Conservation (phyloP, 2,329 filamentous ascomycete genomes). For the Tolypocladium sp. region DNA sequence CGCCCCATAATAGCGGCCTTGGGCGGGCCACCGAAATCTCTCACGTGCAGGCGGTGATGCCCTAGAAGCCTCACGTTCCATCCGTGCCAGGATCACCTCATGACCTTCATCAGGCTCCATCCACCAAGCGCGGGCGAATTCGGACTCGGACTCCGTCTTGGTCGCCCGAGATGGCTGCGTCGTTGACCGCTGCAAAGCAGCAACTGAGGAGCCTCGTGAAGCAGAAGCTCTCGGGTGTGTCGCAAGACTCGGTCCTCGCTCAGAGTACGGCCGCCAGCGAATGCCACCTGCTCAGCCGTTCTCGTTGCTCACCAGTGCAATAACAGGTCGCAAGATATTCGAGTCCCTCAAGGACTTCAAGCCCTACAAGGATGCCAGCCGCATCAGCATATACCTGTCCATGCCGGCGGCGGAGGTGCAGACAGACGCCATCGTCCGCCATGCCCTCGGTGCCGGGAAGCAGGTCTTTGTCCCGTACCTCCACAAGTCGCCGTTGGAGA, state of each 20-base stretch:
- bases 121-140: background rate
- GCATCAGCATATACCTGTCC: conserved; percentile 81
- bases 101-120: background rate
- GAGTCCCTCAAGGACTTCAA: conserved; percentile 55
- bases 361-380: conserved; percentile 65
- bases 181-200: conserved; percentile 61
- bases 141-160: background rate
- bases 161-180: conserved; percentile 35
- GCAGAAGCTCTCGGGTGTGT: conserved; percentile 49
- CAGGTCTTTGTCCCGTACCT: conserved; percentile 88
- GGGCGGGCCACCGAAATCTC: background rate
- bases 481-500: conserved; percentile 47
- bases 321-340: conserved; percentile 55
- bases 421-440: conserved; percentile 70
- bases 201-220: conserved; percentile 66
- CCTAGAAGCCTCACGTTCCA: background rate
- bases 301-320: background rate
- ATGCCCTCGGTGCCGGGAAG: conserved; percentile 72
- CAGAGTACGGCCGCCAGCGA: conserved; percentile 54
- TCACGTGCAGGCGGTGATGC: background rate
- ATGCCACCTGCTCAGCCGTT: background rate
- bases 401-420: conserved; percentile 87
- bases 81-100: background rate
- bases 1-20: background rate
- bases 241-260: conserved; percentile 48